Base-by-base conservation (phyloP, 805 yeast species). In the Saturnispora serradocipensis region DNA sequence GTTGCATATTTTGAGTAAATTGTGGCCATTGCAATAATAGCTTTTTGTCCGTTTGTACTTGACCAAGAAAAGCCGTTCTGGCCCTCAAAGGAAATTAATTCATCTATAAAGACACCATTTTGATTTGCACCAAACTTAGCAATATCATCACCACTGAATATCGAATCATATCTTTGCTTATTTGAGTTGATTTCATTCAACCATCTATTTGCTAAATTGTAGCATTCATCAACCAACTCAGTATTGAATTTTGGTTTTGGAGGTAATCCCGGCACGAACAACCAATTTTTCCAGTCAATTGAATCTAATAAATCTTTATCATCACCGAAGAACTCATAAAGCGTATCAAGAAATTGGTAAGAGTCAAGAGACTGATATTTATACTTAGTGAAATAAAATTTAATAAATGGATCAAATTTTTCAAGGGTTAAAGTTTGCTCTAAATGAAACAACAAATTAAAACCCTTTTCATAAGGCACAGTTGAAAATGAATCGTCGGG, bases 381-480 rank as follows among this genome's bases (percentile, higher is more conserved):
- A 73, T 73, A 89, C 61, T 77, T 81, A 45, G 66, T 69, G 69
- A 89, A 89, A 70, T 89, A 89, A 65, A 75, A 76, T 52, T 84
- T 86, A 60, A 89, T 82, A 62, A 86, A 89, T 47, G 86, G 84
- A 65, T 88, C 95, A 64, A 88, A 89, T 16, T 67, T 75, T 22
- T 72, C 72, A 38, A 88, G 89, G 45, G 91, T 88, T 10, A 89
- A 70, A 36, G 72, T 63, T 46, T 73, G 76, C 68, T 90, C 97
- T 48, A 89, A 73, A 59, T 81, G 79, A 69, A 79, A 86, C 53
- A 90, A 72, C 61, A 89, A 74, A 58, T 84, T 87, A 60, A 83
- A 85, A 7, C 97, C 97, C 67, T 88, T 88, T 65, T 89, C 97
- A 67, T 89, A 89, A 3, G 96, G 96, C 45, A 89, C 95, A 1